phyloP scores from a whole-genome alignment of 2,329 filamentous ascomycete genomes.

The Exophiala mesophila region DNA sequence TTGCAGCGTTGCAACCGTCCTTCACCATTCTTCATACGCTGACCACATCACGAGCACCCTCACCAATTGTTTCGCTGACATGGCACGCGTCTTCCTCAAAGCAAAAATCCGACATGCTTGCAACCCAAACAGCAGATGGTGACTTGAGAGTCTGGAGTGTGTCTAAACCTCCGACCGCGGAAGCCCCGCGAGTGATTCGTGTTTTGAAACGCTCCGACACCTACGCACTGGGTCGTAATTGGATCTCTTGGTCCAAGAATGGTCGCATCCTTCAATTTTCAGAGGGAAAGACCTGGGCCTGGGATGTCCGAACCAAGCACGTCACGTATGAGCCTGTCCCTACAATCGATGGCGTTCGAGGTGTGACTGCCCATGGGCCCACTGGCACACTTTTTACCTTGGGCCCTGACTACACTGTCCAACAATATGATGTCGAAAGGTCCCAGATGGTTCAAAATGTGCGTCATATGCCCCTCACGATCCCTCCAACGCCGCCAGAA shows the following conservation, averaged over 20 bases:
- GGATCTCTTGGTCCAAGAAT: conserved; percentile 98
- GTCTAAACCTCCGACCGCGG: conserved; percentile 66
- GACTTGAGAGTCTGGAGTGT: conserved; percentile 96
- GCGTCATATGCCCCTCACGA: conserved; percentile 76
- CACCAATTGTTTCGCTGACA: conserved; percentile 76
- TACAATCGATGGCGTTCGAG: conserved; percentile 73
- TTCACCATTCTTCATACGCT: conserved; percentile 94
- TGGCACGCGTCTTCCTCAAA: conserved; percentile 97
- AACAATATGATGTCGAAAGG: conserved; percentile 91
- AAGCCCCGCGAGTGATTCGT: conserved; percentile 82
- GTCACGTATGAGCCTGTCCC: conserved; percentile 86
- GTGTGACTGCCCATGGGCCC: conserved; percentile 81
- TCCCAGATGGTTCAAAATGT: conserved; percentile 79
- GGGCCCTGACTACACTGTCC: conserved; percentile 79
- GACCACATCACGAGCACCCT: conserved; percentile 76
- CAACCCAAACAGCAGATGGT: conserved; percentile 84
- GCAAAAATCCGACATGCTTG: conserved; percentile 97
- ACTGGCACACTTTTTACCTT: conserved; percentile 90
- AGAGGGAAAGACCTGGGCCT: conserved; percentile 86
- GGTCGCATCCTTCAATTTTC: conserved; percentile 90
- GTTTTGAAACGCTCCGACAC: conserved; percentile 69
- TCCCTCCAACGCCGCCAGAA: conserved; percentile 70
- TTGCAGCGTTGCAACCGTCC: conserved; percentile 81
- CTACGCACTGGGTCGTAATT: conserved; percentile 71
- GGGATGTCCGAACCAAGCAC: conserved; percentile 98